Conservation (phyloP, 495 filamentous ascomycete genomes). For the Xylaria sp. region DNA sequence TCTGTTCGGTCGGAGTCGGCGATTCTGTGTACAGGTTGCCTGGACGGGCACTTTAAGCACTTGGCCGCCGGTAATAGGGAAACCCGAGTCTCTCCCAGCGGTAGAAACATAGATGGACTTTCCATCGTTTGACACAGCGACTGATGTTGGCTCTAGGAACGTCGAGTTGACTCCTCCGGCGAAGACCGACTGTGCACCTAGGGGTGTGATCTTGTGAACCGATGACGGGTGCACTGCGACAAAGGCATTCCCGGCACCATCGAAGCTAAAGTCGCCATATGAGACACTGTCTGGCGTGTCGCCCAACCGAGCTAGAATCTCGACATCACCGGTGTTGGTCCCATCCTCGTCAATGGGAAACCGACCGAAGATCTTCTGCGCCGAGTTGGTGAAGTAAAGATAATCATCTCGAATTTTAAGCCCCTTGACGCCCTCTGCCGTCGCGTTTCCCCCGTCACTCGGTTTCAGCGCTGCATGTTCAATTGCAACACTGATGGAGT, state of each 20-base stretch:
- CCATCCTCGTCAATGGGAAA: constrained; percentile 41
- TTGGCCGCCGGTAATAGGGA: constrained; percentile 21
- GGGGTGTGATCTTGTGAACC: constrained; percentile 38
- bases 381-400: constrained; percentile 53
- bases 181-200: constrained; percentile 37
- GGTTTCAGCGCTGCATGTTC: constrained; percentile 13
- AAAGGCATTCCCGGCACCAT: constrained; percentile 40
- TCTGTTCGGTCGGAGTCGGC: neutral
- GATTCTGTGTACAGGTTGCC: neutral
- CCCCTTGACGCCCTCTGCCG: constrained; percentile 49
- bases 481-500: constrained; percentile 26
- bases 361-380: constrained; percentile 41
- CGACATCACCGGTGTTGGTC: constrained; percentile 29
- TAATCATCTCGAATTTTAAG: constrained; percentile 36
- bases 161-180: constrained; percentile 31
- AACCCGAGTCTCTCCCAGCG: constrained; percentile 24
- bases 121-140: constrained; percentile 30
- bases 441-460: neutral
- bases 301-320: constrained; percentile 25
- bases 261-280: constrained; percentile 37
- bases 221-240: constrained; percentile 37
- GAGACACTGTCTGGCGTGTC: constrained; percentile 29
- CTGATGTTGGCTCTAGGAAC: constrained; percentile 36
- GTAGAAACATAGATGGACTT: constrained; percentile 36
- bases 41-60: constrained; percentile 17